Evolutionary conservation across 108 stramenopile species (phyloP), one percentile per base, ranked within the genome.

Genomic region (Nitzschia sp.): DNA sequence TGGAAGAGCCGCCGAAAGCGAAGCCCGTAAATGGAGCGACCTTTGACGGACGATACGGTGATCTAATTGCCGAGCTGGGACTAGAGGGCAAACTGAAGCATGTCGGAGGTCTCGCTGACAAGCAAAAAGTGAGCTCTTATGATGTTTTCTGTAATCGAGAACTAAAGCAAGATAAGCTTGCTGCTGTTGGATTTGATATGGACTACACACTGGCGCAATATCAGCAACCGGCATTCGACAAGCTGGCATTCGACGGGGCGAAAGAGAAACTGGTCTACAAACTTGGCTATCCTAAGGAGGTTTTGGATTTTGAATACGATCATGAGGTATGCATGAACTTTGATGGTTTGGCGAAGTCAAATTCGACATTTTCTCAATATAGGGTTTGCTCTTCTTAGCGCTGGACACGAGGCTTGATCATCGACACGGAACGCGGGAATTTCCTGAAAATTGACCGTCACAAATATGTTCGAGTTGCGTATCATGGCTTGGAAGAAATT

Each of bases 141-240:
- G 89, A 89, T 60, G 78, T 98, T 8, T 98, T 96, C 62, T 98
- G 97, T 78, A 98, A 97, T 69, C 85, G 96, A 11, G 97, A 98
- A 83, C 66, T 98, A 18, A 87, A 89, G 59, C 68, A 95, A 59
- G 75, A 74, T 30, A 82, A 87, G 47, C 81, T 97, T 33, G 77
- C 78, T 56, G 95, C 95, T 0, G 79, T 98, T 30, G 97, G 97
- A 18, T 98, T 98, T 71, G 97, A 96, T 61, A 97, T 95, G 93
- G 97, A 98, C 66, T 97, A 97, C 75, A 98, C 97, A 0, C 69
- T 98, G 23, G 96, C 95, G 19, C 96, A 95, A 59, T 98, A 98
- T 68, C 75, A 92, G 54, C 85, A 89, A 68, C 91, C 94, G 27
- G 90, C 85, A 46, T 98, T 98, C 68, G 97, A 97, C 63, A 68